These are phyloP conservation scores for Suillus fuscotomentosus DNA, from an alignment of 768 basidiomycete genomes.

Conservation along the genomic window DNA sequence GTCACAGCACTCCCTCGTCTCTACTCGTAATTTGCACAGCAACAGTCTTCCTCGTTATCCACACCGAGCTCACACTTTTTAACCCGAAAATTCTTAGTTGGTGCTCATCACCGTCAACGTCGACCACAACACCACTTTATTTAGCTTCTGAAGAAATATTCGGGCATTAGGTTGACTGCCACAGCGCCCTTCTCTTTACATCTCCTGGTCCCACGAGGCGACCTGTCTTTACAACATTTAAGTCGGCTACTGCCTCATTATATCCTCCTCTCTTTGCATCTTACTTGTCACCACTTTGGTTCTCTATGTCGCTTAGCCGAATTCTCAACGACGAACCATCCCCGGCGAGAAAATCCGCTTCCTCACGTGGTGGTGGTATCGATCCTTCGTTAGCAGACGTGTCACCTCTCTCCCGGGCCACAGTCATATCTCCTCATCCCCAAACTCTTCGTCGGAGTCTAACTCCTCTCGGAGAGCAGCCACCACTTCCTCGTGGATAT, in stretches of 20 bases:
- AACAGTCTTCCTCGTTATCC: slow-evolving; percentile 13
- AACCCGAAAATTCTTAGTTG: neutral
- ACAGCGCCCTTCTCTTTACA: slow-evolving; percentile 6
- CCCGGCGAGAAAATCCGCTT: slow-evolving; percentile 30
- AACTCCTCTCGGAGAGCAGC: slow-evolving; percentile 29
- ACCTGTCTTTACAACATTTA: slow-evolving; percentile 9
- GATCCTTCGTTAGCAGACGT: slow-evolving; percentile 22
- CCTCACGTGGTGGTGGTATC: slow-evolving; percentile 19
- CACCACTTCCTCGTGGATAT: slow-evolving; percentile 31
- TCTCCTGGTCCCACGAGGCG: slow-evolving; percentile 37
- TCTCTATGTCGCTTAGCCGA: slow-evolving; percentile 69
- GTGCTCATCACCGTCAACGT: slow-evolving; percentile 2
- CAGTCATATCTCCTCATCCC: slow-evolving; percentile 16
- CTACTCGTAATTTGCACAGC: slow-evolving; percentile 20
- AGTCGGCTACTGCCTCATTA: slow-evolving; percentile 14
- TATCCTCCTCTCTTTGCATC: slow-evolving; percentile 6
- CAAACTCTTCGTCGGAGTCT: slow-evolving; percentile 27
- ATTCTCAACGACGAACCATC: slow-evolving; percentile 77
- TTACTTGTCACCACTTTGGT: slow-evolving; percentile 7
- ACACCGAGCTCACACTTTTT: slow-evolving; percentile 1
- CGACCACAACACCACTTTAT: neutral
- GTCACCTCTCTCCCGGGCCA: slow-evolving; percentile 19
- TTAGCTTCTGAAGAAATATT: slow-evolving; percentile 4
- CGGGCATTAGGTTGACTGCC: slow-evolving; percentile 1
- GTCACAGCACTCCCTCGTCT: slow-evolving; percentile 25